Base-by-base conservation (phyloP, 176 grass and related monocot genomes). In the Oryza brachyantha region DNA sequence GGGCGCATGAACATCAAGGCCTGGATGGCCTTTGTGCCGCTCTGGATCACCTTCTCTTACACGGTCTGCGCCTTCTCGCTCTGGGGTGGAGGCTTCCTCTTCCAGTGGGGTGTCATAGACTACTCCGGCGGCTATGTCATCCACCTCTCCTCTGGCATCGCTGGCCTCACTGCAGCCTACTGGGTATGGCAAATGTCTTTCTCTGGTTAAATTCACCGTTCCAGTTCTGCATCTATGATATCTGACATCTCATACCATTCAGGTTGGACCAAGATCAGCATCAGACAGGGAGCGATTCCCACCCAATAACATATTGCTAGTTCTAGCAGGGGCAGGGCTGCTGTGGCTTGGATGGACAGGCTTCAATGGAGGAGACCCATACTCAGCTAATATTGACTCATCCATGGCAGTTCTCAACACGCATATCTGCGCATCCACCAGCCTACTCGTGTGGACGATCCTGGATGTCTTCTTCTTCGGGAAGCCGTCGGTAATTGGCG, bases 321-420 rank as follows among this genome's bases (percentile, higher is more conserved):
- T 88, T 64, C 79, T 93, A 45, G 77, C 88, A 1, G 91, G 91
- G 26, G 85, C 85, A 0, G 91, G 85, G 35, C 79, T 94, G 60
- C 82, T 94, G 63, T 94, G 88, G 91, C 74, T 91, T 61, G 91
- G 91, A 12, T 94, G 91, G 91, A 85, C 91, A 6, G 85, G 88
- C 19, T 91, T 94, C 75, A 94, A 94, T 25, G 91, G 91, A 19
- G 88, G 91, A 2, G 91, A 81, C 26, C 82, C 88, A 0, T 93
- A 86, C 60, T 81, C 91, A 0, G 88, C 88, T 24, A 90, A 93
- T 11, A 78, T 94, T 31, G 83, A 84, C 59, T 84, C 88, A 0
- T 84, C 82, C 11, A 78, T 91, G 60, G 91, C 88, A 7, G 75
- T 91, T 60, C 79, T 94, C 70, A 94, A 91, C 32, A 91, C 88